Base-by-base conservation (phyloP, 1,284 basidiomycete species). In the Meripilus lineatus region DNA sequence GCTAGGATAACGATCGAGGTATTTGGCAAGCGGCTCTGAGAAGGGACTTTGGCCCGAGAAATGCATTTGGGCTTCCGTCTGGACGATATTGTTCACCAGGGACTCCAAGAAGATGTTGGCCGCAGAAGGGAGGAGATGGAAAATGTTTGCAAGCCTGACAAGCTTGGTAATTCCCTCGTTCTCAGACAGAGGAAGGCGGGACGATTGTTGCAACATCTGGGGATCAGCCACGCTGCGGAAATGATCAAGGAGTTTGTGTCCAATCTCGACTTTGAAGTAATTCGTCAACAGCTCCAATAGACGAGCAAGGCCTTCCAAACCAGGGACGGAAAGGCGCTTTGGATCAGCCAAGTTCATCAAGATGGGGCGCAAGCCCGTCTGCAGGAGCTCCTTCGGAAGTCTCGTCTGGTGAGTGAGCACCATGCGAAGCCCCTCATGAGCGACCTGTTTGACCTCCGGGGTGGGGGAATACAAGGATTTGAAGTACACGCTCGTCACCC, bases 231-330 rank as follows among this genome's bases (percentile, higher is more conserved):
- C 84, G 26, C 87, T 82, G 40, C 87, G 82, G 70, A 95, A 96
- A 65, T 99, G 96, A 58, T 98, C 94, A 14, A 99, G 74, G 6
- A 99, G 79, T 68, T 99, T 99, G 64, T 91, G 84, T 7, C 96
- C 97, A 54, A 99, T 99, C 69, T 99, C 96, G 34, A 99, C 95
- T 65, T 99, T 99, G 84, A 99, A 99, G 69, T 99, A 99, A 63
- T 96, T 98, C 38, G 94, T 97, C 45, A 99, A 69, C 5, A 99
- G 76, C 64, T 97, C 93, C 40, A 99, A 71, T 47, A 99, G 77
- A n/a, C 94, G 83, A 11, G 96, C 95, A 20, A 99, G 72, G 4
- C 97, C 96, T 62, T 98, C 93, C 38, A 99, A 70, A 15, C 95
- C 94, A 5, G 91, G 81, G n/a, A 97, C 89, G 3, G 93, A 95